phyloP scores from a whole-genome alignment of 352 stramenopile genomes.

The Globisporangium splendens region DNA sequence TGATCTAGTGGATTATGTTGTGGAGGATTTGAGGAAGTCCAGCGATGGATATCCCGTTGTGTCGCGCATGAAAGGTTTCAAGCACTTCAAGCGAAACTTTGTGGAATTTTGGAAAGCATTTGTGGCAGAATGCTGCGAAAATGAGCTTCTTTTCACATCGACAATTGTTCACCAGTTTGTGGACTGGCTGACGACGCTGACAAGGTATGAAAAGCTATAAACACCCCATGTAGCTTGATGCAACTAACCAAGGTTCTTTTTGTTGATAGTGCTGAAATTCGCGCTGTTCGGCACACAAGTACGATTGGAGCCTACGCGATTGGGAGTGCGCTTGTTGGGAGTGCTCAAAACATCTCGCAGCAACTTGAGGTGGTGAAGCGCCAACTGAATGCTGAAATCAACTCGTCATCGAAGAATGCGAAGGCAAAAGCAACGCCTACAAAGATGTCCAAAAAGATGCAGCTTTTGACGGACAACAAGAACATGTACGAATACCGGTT shows the following conservation, averaged over 20 bases:
- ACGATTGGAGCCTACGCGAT: conserved; percentile 70
- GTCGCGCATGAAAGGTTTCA: conserved; percentile 53
- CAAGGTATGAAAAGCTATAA: conserved; percentile 31
- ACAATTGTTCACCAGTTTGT: conserved; percentile 60
- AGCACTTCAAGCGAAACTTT: conserved; percentile 65
- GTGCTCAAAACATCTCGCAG: conserved; percentile 44
- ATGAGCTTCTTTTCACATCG: conserved; percentile 75
- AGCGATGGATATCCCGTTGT: conserved; percentile 67
- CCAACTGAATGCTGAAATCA: conserved; percentile 60
- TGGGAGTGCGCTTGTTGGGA: conserved; percentile 59
- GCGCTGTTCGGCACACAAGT: conserved; percentile 74
- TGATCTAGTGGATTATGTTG: conserved; percentile 57
- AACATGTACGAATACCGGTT: conserved; percentile 56
- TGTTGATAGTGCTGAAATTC: conserved; percentile 63
- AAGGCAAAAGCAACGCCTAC: conserved; percentile 10
- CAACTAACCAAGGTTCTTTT: conserved; percentile 1
- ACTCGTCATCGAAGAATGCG: conserved; percentile 15
- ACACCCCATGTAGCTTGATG: background rate
- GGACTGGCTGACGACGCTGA: conserved; percentile 81
- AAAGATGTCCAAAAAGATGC: conserved; percentile 39
- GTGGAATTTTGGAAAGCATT: conserved; percentile 76
- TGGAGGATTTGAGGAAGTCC: conserved; percentile 56
- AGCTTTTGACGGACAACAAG: conserved; percentile 70
- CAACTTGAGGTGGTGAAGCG: conserved; percentile 67
- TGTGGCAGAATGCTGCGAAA: conserved; percentile 76